Evolutionary conservation across 805 yeast species (phyloP), one percentile per base, ranked within the genome.

Genomic region (Teunomyces pallodes): DNA sequence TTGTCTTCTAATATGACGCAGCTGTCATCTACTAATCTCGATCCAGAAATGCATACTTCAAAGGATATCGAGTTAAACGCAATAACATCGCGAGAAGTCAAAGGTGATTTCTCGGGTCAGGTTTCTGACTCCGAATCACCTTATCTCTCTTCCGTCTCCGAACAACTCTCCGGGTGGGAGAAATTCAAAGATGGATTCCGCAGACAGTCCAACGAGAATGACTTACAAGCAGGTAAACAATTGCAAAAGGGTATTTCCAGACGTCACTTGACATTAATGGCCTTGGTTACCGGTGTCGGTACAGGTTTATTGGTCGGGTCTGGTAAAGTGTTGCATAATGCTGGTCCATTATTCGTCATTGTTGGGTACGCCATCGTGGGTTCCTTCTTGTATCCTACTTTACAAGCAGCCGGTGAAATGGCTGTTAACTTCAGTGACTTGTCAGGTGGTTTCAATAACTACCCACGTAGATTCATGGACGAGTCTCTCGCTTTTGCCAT

Each of bases 381-480:
- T 16, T 61, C 67, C n/a, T 61, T 66, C 45, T 53, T 68, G 49
- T 64, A 60, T 44, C 71, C 73, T 9, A 70, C 75, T 36, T 62
- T 72, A 52, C 72, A 63, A 53, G 66, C 74, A 10, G 73, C 73
- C 29, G 77, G 76, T 12, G 76, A 73, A 64, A 63, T 84, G 69
- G 84, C 87, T 0, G 83, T 82, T 45, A 75, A 80, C 12, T 84
- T 80, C 56, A 69, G 80, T 35, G 72, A 74, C 31, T 67, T 84
- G 45, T 71, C 81, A 39, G 89, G 89, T 59, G 86, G 85, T 4
- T 84, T 80, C 61, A 82, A 81, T 50, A 76, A 82, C 38, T 82
- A 80, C 54, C 79, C 84, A 41, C 54, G 69, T 26, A 69, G 75
- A 50, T 75, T 83, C 51, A 67, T 83, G 27, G 87, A 82, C 55